Percentiles rank a stretch among this genome's conserved stretches.
Evolutionary conservation across 1,284 basidiomycete genomes (phyloP).

Genomic region (Baeospora myosura): DNA sequence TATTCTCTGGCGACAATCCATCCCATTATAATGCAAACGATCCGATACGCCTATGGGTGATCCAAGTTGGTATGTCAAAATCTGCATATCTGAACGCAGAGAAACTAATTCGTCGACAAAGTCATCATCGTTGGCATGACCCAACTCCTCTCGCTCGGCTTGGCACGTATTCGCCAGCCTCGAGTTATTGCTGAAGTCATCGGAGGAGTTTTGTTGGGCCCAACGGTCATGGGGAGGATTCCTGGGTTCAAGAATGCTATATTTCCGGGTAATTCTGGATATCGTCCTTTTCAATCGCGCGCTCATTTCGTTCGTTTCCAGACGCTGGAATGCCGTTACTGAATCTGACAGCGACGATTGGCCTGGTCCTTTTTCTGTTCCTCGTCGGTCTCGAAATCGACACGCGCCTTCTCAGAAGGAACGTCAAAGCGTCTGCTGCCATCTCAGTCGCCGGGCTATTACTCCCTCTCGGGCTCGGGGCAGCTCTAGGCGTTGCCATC

Average conservation of each 20-base stretch:
- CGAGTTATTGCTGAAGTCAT: slow-evolving; percentile 86
- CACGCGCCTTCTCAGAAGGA: slow-evolving; percentile 58
- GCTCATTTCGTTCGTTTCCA: background rate
- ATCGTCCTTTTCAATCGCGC: background rate
- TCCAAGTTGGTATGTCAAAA: slow-evolving; percentile 57
- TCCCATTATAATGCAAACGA: slow-evolving; percentile 49
- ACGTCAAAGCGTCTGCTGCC: slow-evolving; percentile 43
- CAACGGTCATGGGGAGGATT: slow-evolving; percentile 71
- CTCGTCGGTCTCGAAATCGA: slow-evolving; percentile 88
- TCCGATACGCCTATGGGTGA: slow-evolving; percentile 79
- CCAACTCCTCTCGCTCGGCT: slow-evolving; percentile 57
- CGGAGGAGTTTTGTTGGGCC: slow-evolving; percentile 74
- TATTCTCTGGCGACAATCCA: slow-evolving; percentile 66
- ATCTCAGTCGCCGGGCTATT: slow-evolving; percentile 64
- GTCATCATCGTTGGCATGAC: slow-evolving; percentile 72
- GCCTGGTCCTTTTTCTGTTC: slow-evolving; percentile 86
- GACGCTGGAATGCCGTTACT: slow-evolving; percentile 63
- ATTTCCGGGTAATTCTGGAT: slow-evolving; percentile 57
- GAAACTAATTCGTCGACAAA: slow-evolving; percentile 13
- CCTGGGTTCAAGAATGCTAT: slow-evolving; percentile 64
- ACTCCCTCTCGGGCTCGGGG: slow-evolving; percentile 80
- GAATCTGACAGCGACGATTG: slow-evolving; percentile 79
- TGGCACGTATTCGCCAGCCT: slow-evolving; percentile 71
- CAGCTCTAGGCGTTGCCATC: slow-evolving; percentile 75
- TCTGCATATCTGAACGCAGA: slow-evolving; percentile 8